These are phyloP conservation scores for Nematodospora anomalae DNA, from an alignment of 1,139 yeast species.

Conservation along the genomic window DNA sequence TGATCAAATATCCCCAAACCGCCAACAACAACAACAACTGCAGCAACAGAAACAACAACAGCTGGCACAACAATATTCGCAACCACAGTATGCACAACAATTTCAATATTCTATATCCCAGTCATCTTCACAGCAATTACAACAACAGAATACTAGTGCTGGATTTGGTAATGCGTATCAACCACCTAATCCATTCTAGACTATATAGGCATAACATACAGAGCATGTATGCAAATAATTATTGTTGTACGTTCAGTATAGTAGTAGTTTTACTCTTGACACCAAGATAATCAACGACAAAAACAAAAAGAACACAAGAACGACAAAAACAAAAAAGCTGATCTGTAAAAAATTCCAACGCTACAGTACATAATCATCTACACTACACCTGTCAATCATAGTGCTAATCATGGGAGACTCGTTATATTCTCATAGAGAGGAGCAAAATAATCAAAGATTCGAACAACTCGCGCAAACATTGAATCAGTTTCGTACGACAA, in stretches of 20 bases:
- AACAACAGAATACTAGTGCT: constrained; percentile 36
- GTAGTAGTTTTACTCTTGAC: background rate
- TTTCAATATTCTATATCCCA: constrained; percentile 8
- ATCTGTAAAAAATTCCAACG: too few species aligned
- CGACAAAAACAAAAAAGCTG: constrained; percentile 1
- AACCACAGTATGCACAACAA: constrained; percentile 12
- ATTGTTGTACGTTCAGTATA: too few species aligned
- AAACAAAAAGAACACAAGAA: background rate
- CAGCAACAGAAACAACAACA: constrained; percentile 5
- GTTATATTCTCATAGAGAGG: constrained; percentile 45
- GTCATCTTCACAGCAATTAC: constrained; percentile 15
- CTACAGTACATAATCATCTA: too few species aligned
- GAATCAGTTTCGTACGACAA: constrained; percentile 46
- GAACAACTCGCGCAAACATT: constrained; percentile 47
- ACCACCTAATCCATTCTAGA: background rate
- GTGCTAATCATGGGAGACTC: constrained; percentile 29
- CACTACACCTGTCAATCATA: too few species aligned
- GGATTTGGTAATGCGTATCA: constrained; percentile 36
- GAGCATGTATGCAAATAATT: too few species aligned
- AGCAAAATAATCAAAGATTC: constrained; percentile 45
- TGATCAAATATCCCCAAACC: constrained; percentile 3
- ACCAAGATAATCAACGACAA: too few species aligned
- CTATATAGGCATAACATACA: background rate
- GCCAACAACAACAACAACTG: constrained; percentile 6
- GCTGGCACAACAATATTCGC: constrained; percentile 24